phyloP scores from a whole-genome alignment of 2,329 filamentous ascomycete genomes.

The Ceratocystis albifundus region DNA sequence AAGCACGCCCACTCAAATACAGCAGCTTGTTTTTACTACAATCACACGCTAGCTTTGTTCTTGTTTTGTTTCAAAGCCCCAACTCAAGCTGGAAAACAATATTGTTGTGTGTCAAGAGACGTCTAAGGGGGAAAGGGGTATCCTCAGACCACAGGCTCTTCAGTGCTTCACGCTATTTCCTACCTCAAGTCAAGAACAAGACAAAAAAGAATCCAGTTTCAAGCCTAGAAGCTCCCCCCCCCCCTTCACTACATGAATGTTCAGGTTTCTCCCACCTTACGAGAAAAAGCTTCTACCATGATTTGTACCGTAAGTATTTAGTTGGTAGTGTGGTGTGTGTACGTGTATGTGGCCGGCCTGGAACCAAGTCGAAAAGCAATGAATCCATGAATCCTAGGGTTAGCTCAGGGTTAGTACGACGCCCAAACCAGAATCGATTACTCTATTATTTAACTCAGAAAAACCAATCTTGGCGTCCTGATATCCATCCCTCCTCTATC shows the following conservation, averaged over 20 bases:
- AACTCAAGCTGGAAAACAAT: background rate
- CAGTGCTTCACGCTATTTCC: background rate
- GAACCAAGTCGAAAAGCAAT: no score
- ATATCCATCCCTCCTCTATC: background rate
- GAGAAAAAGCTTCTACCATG: no score
- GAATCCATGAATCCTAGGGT: no score
- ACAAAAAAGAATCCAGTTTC: no score
- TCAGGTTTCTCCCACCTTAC: background rate
- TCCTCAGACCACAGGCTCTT: background rate
- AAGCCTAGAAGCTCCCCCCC: background rate
- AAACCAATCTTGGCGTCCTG: background rate
- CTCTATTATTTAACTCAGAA: background rate
- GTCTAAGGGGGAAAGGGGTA: background rate
- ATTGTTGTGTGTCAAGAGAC: background rate
- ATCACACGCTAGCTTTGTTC: no score
- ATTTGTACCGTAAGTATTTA: no score
- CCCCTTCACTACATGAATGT: no score
- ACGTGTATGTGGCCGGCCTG: no score
- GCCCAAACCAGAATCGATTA: background rate
- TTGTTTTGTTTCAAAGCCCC: background rate
- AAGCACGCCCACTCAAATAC: no score
- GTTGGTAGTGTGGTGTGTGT: no score
- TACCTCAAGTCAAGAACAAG: no score
- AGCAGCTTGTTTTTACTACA: no score
- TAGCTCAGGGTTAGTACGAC: background rate